These are phyloP conservation scores for Vaccinium vitisidaea DNA, from an alignment of 148 eudicot genomes.

Conservation along the genomic window DNA sequence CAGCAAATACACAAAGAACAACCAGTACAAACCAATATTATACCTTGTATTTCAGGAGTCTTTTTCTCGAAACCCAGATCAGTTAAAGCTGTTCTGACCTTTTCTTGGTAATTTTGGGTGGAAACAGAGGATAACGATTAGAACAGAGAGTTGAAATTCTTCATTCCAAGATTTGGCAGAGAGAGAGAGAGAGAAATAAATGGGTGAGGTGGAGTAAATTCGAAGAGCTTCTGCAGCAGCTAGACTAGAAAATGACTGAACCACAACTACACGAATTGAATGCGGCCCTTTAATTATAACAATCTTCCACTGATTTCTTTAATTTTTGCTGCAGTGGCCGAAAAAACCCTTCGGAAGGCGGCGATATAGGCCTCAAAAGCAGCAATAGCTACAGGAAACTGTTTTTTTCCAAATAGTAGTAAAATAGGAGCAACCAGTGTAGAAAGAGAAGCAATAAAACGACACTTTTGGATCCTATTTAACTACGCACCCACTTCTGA, in stretches of 20 bases:
- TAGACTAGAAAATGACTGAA: not conserved
- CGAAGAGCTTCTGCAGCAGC: not conserved
- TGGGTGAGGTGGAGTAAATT: not conserved
- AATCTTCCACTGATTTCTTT: not conserved
- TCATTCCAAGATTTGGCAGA: constrained; percentile 9
- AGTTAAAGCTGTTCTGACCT: not conserved
- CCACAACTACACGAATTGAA: constrained; percentile 13
- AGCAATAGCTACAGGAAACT: constrained; percentile 5
- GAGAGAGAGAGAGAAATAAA: constrained; percentile 1
- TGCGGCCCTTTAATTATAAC: constrained; percentile 1
- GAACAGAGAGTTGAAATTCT: not conserved
- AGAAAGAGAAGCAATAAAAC: not conserved
- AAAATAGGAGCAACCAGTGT: not conserved
- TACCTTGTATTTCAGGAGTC: constrained; percentile 25
- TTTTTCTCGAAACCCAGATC: not conserved
- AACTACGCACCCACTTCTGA: not conserved
- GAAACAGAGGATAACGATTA: not conserved
- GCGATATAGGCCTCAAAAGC: constrained; percentile 24
- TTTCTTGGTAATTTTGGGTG: not conserved
- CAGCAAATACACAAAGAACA: not conserved
- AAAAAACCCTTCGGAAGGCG: constrained; percentile 14
- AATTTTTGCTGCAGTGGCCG: constrained; percentile 4
- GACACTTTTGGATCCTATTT: not conserved
- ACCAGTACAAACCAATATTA: not conserved
- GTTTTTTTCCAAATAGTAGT: not conserved